Conservation (phyloP, 2,329 filamentous ascomycete genomes). For the Colletotrichum truncatum region DNA sequence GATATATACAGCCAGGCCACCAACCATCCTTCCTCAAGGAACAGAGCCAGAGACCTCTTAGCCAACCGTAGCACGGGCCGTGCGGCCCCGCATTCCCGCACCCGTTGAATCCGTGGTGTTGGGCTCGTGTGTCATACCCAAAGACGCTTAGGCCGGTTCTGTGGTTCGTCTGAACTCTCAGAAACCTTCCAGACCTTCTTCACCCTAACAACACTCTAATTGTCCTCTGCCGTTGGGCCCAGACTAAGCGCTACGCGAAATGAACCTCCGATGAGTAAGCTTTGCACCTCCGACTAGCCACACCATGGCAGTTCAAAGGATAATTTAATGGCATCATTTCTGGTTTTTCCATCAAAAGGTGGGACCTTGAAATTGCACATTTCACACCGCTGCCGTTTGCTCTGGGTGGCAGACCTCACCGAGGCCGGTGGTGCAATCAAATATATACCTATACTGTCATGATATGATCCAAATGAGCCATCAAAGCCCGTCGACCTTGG, state of each 20-base stretch:
- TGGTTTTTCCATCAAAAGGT: not conserved
- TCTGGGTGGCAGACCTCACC: too few species aligned
- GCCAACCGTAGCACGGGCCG: not conserved
- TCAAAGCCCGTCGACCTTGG: too few species aligned
- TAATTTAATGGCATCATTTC: not conserved
- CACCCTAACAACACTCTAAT: not conserved
- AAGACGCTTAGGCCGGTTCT: not conserved
- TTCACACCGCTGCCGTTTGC: too few species aligned
- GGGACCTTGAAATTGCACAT: constrained; percentile 6
- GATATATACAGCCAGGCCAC: too few species aligned
- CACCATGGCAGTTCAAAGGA: not conserved
- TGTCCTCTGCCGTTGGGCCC: not conserved
- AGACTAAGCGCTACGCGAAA: not conserved
- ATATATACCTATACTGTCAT: too few species aligned
- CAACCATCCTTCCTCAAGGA: too few species aligned
- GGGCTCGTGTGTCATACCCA: not conserved
- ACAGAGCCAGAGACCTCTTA: too few species aligned
- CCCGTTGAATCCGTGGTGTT: not conserved
- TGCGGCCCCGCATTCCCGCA: constrained; percentile 2
- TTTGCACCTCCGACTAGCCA: not conserved
- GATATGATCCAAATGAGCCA: too few species aligned
- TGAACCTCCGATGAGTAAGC: not conserved
- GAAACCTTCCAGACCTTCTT: not conserved
- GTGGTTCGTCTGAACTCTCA: constrained; percentile 7
- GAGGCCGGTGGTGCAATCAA: too few species aligned